Percentiles rank a stretch among this genome's conserved stretches.
Conservation (phyloP, 345 rosid genomes). For the Lumnitzera racemosa region DNA sequence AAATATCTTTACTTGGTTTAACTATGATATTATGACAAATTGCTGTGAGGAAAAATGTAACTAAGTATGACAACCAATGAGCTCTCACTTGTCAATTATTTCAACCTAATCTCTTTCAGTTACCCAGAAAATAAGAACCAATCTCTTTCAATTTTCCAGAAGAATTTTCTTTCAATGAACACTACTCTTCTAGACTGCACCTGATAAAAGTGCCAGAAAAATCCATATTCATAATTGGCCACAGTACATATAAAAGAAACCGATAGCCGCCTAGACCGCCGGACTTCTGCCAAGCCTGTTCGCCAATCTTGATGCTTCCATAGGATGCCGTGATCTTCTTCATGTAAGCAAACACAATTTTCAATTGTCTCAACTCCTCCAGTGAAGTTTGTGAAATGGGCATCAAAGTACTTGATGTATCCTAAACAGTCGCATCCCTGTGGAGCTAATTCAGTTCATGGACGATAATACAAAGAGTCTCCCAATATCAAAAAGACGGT, state of each 20-base stretch:
- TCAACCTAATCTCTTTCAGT: no score
- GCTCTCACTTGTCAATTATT: no score
- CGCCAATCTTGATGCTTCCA: constrained; percentile 99
- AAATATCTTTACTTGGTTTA: no score
- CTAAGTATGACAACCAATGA: no score
- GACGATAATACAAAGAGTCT: no score
- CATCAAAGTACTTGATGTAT: constrained; percentile 79
- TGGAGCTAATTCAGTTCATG: neutral
- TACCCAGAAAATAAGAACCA: constrained; percentile 1
- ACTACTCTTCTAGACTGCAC: constrained; percentile 27
- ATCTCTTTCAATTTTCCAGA: constrained; percentile 1
- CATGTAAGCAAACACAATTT: constrained; percentile 86
- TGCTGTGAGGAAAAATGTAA: no score
- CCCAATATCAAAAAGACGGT: no score
- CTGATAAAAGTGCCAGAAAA: constrained; percentile 95
- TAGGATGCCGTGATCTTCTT: constrained; percentile 85
- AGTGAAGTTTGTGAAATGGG: constrained; percentile 79
- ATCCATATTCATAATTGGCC: constrained; percentile 89
- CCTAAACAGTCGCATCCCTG: constrained; percentile 95
- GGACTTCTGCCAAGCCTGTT: constrained; percentile 90
- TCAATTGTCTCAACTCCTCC: constrained; percentile 91
- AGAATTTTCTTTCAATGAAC: neutral
- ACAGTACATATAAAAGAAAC: constrained; percentile 81
- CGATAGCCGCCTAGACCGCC: constrained; percentile 77
- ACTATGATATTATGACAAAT: no score